phyloP scores from a whole-genome alignment of 2,329 filamentous ascomycete species.

The Geosmithia putterillii region DNA sequence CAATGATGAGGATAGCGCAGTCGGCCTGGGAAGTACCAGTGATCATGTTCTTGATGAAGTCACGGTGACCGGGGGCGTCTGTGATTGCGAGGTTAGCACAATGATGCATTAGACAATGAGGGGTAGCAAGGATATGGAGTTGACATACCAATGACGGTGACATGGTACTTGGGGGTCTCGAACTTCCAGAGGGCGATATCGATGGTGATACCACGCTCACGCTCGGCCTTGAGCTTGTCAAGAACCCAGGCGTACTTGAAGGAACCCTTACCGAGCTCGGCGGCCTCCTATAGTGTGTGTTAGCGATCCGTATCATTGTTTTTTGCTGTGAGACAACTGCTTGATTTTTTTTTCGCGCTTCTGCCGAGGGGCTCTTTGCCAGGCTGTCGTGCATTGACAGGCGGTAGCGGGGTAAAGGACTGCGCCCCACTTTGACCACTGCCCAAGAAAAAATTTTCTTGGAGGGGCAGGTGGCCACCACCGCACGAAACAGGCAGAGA shows the following conservation, averaged over 20 bases:
- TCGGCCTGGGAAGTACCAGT: slow-evolving; percentile 99
- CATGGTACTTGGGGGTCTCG: slow-evolving; percentile 95
- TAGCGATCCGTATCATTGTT: slow-evolving; percentile 6
- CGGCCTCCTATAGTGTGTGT: slow-evolving; percentile 63
- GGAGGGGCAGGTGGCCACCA: slow-evolving; percentile 6
- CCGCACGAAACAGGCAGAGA: not conserved
- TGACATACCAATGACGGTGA: slow-evolving; percentile 85
- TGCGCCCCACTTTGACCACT: slow-evolving; percentile 11
- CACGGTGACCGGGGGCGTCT: slow-evolving; percentile 99
- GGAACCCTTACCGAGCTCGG: slow-evolving; percentile 98
- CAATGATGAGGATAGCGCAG: slow-evolving; percentile 99
- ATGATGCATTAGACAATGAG: not conserved
- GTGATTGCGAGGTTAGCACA: slow-evolving; percentile 7
- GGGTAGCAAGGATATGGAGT: not conserved
- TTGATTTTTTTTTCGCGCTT: not conserved
- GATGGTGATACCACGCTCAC: slow-evolving; percentile 99
- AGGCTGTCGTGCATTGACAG: not conserved
- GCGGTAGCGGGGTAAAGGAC: slow-evolving; percentile 6
- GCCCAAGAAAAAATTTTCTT: slow-evolving; percentile 9
- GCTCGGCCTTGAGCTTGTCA: slow-evolving; percentile 99
- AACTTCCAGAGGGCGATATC: slow-evolving; percentile 99
- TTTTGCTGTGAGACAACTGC: not conserved
- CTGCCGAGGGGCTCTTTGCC: slow-evolving; percentile 1
- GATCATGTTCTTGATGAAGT: slow-evolving; percentile 99
- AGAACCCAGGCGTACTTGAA: slow-evolving; percentile 99